Conservation (phyloP, 1,284 basidiomycete species). For the Heliocybe sulcata region DNA sequence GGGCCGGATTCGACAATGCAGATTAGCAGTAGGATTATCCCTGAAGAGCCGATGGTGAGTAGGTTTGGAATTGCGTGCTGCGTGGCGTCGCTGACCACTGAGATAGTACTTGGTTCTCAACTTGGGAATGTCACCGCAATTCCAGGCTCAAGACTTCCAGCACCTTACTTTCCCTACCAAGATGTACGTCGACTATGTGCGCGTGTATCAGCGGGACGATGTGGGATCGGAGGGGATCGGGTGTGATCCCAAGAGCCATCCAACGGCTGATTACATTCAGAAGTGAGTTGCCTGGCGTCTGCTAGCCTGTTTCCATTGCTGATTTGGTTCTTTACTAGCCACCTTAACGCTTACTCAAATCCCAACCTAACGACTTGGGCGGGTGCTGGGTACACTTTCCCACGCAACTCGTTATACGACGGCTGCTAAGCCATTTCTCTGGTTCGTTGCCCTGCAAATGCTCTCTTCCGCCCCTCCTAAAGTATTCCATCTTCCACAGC, state of each 20-base stretch:
- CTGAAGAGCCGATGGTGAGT: constrained; percentile 73
- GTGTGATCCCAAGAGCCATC: constrained; percentile 57
- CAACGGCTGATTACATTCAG: constrained; percentile 43
- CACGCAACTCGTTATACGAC: constrained; percentile 52
- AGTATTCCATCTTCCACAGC: not conserved
- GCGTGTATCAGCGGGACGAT: constrained; percentile 67
- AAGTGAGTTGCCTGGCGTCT: constrained; percentile 17
- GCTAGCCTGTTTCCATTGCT: not conserved
- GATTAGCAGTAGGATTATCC: constrained; percentile 58
- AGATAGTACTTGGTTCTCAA: constrained; percentile 68
- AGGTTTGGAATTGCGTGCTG: constrained; percentile 10
- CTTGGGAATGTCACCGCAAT: constrained; percentile 62
- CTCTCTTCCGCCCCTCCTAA: not conserved
- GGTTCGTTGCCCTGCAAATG: not conserved
- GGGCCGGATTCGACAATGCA: constrained; percentile 47
- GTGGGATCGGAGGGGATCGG: constrained; percentile 37
- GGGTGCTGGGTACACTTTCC: constrained; percentile 59
- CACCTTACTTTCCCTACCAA: constrained; percentile 58
- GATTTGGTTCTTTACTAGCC: constrained; percentile 31
- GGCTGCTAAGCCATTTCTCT: constrained; percentile 1
- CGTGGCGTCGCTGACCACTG: constrained; percentile 5
- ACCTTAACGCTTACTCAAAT: constrained; percentile 60
- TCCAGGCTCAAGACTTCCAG: constrained; percentile 63
- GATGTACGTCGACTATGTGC: constrained; percentile 75
- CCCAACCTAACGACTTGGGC: constrained; percentile 73